Base-by-base conservation (phyloP, 768 basidiomycete genomes). In the Psilocybe azurescens region DNA sequence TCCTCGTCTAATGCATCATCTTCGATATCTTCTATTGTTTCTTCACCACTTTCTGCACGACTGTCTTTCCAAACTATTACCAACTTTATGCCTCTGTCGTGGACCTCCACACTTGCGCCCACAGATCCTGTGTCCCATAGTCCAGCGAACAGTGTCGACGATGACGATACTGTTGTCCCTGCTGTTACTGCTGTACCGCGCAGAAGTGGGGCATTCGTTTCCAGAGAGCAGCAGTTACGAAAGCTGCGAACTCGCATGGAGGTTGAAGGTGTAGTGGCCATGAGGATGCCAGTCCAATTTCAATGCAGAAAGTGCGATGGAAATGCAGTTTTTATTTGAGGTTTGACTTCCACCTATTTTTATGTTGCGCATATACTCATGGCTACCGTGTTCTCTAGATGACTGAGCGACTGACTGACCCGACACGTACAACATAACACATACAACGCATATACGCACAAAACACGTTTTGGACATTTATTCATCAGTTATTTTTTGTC, bases 221-320 rank as follows among this genome's bases (percentile, higher is more conserved):
- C 87, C 29, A 88, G 83, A 70, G 83, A 88, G 67, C 82, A 78
- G 65, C 92, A 94, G 72, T 72, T 93, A 67, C 83, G 84, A 70
- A 86, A 83, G 74, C 74, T 93, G 67, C 81, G 79, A 71, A 68
- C 73, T 33, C 84, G 87, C 65, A 74, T 93, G 70, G 78, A 82
- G 67, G 72, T 66, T 49, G 79, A 83, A 65, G 74, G 75, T 61
- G 58, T 57, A 32, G 58, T 65, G 53, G 68, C 66, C 56, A 73
- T 71, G 67, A 71, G 65, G 62, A 71, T 64, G 59, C 66, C 66
- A 62, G 61, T 72, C 60, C 62, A 71, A 60, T 61, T 75, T 47
- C 69, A 69, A 56, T 83, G 79, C 68, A 77, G 71, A 59, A 78
- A 76, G 57, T 82, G 81, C 66, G 69, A 69, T 60, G 73, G 74